Evolutionary conservation across 2,329 filamentous ascomycete species (phyloP).

Genomic region (Nemania bipapillata): DNA sequence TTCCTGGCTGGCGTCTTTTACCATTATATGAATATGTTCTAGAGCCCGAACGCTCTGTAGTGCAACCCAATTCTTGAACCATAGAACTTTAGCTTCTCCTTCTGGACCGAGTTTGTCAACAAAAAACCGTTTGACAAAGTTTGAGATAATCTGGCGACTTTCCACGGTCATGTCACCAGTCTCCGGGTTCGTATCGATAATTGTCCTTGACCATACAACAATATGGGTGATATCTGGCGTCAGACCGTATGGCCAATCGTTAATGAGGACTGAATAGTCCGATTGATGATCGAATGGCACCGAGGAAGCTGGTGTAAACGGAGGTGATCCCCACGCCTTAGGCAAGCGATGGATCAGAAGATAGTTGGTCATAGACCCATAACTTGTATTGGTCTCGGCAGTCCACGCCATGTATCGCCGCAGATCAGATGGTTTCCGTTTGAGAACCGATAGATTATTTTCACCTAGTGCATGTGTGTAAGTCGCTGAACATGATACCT

Average conservation of each 20-base stretch:
- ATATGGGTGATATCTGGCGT: constrained; percentile 76
- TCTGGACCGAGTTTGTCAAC: constrained; percentile 63
- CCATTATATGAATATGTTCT: constrained; percentile 87
- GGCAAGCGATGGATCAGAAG: constrained; percentile 78
- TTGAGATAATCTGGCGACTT: constrained; percentile 71
- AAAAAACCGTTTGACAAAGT: constrained; percentile 78
- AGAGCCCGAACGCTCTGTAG: constrained; percentile 88
- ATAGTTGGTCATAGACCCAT: constrained; percentile 84
- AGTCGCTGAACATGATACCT: constrained; percentile 49
- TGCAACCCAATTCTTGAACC: constrained; percentile 95
- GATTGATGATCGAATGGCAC: constrained; percentile 64
- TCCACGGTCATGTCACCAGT: constrained; percentile 78
- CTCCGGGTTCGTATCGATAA: constrained; percentile 74
- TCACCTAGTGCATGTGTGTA: constrained; percentile 48
- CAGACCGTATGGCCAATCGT: constrained; percentile 95
- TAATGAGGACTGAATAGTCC: constrained; percentile 78
- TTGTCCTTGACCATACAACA: constrained; percentile 90
- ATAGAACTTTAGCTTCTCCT: constrained; percentile 69
- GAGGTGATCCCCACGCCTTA: constrained; percentile 70
- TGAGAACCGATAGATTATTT: constrained; percentile 77
- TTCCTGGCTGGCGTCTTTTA: constrained; percentile 64
- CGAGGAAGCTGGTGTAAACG: constrained; percentile 63
- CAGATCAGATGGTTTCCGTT: constrained; percentile 82
- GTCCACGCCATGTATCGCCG: constrained; percentile 83
- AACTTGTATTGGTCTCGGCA: constrained; percentile 72